phyloP scores from a whole-genome alignment of 2,329 filamentous ascomycete genomes.

The Fusarium palustre region DNA sequence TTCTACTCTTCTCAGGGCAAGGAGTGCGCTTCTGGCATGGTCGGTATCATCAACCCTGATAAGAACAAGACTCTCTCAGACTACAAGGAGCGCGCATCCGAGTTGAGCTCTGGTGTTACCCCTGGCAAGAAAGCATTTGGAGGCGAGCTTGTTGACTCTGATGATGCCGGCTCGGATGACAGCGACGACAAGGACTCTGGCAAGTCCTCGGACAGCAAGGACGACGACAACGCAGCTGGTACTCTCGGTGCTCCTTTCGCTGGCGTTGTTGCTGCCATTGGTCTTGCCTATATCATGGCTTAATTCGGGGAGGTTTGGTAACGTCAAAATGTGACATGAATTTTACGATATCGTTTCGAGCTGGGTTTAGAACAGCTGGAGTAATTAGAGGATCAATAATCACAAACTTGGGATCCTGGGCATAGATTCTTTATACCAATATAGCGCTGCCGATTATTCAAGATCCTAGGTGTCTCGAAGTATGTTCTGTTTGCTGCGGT shows the following conservation, averaged over 20 bases:
- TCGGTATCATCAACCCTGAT: conserved; percentile 54
- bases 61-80: conserved; percentile 47
- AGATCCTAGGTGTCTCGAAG: not conserved
- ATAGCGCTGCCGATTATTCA: not conserved
- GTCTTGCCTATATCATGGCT: conserved; percentile 36
- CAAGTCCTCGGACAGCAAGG: conserved; percentile 23
- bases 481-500: not conserved
- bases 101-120: conserved; percentile 45
- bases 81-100: conserved; percentile 49
- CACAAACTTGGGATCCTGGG: conserved; percentile 1
- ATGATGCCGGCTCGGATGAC: conserved; percentile 24
- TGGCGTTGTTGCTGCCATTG: conserved; percentile 34
- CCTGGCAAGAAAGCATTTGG: conserved; percentile 46
- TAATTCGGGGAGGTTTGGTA: conserved; percentile 5
- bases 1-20: conserved; percentile 56
- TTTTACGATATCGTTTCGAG: conserved; percentile 20
- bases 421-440: conserved; percentile 3
- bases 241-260: conserved; percentile 31
- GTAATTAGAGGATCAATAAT: conserved; percentile 16
- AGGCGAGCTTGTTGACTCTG: conserved; percentile 47
- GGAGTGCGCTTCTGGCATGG: conserved; percentile 55
- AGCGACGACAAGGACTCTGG: conserved; percentile 11
- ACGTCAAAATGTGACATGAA: conserved; percentile 29
- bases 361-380: conserved; percentile 6
- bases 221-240: conserved; percentile 33